Percentiles rank a stretch among this genome's conserved stretches.
These are phyloP conservation scores for Lycium barbarum DNA, from an alignment of 257 asterid genomes.

Conservation along the genomic window DNA sequence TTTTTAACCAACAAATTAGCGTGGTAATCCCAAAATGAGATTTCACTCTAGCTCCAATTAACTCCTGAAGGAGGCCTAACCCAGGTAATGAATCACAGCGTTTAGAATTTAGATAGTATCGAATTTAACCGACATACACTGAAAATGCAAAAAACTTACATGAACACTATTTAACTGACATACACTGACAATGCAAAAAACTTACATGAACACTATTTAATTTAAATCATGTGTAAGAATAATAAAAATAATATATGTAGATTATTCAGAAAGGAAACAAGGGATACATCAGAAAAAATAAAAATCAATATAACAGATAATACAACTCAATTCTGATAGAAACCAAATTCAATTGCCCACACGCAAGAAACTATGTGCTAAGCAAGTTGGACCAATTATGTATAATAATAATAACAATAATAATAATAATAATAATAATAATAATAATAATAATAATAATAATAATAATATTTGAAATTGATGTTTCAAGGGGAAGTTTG, in stretches of 20 bases:
- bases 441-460: not conserved
- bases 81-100: too few species aligned
- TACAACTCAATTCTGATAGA: constrained; percentile 1
- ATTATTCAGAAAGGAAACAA: not conserved
- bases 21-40: not conserved
- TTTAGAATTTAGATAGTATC: too few species aligned
- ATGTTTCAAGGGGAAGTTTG: not conserved
- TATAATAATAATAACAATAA: not conserved
- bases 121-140: too few species aligned
- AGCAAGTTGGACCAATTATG: constrained; percentile 9
- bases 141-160: too few species aligned
- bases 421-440: not conserved
- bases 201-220: not conserved
- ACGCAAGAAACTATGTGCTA: constrained; percentile 21
- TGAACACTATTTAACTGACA: too few species aligned
- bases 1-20: not conserved
- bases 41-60: too few species aligned
- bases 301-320: not conserved
- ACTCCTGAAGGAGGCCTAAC: too few species aligned
- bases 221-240: not conserved
- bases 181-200: too few species aligned
- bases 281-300: not conserved
- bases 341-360: constrained; percentile 16
- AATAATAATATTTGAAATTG: not conserved
- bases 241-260: not conserved